Conservation (phyloP, 306 rosid genomes). For the Medicago ruthenica region DNA sequence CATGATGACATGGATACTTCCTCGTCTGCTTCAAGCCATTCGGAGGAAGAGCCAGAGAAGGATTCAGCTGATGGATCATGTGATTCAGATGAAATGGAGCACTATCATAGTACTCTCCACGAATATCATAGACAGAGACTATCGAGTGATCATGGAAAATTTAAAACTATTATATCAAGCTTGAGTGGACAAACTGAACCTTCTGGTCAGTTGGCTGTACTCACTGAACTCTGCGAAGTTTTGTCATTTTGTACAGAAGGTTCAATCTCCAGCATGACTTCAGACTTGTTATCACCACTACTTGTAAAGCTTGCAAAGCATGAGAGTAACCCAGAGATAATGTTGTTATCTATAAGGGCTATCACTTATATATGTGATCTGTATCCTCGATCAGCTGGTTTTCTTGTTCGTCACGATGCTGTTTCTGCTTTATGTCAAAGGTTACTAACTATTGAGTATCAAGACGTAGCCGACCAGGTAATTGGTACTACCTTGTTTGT, state of each 20-base stretch:
- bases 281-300: slow-evolving; percentile 70
- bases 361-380: slow-evolving; percentile 90
- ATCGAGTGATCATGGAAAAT: slow-evolving; percentile 78
- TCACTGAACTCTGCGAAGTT: slow-evolving; percentile 87
- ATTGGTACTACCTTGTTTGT: slow-evolving; percentile 37
- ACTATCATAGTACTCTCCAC: slow-evolving; percentile 62
- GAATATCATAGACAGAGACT: slow-evolving; percentile 78
- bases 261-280: slow-evolving; percentile 78
- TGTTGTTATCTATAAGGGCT: slow-evolving; percentile 89
- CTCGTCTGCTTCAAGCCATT: slow-evolving; percentile 80
- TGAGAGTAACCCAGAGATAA: slow-evolving; percentile 71
- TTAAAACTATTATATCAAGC: slow-evolving; percentile 69
- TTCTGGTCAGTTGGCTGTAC: slow-evolving; percentile 71
- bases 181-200: slow-evolving; percentile 73
- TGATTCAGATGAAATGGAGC: slow-evolving; percentile 91
- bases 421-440: slow-evolving; percentile 83
- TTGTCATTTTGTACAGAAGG: slow-evolving; percentile 88
- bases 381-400: slow-evolving; percentile 78
- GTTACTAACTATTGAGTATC: slow-evolving; percentile 77
- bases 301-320: slow-evolving; percentile 81
- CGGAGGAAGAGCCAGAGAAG: slow-evolving; percentile 86
- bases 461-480: slow-evolving; percentile 99
- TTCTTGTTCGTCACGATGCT: slow-evolving; percentile 87
- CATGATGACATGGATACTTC: slow-evolving; percentile 94
- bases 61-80: slow-evolving; percentile 92